Base-by-base conservation (phyloP, 352 stramenopile genomes). In the Peronospora tabacina region DNA sequence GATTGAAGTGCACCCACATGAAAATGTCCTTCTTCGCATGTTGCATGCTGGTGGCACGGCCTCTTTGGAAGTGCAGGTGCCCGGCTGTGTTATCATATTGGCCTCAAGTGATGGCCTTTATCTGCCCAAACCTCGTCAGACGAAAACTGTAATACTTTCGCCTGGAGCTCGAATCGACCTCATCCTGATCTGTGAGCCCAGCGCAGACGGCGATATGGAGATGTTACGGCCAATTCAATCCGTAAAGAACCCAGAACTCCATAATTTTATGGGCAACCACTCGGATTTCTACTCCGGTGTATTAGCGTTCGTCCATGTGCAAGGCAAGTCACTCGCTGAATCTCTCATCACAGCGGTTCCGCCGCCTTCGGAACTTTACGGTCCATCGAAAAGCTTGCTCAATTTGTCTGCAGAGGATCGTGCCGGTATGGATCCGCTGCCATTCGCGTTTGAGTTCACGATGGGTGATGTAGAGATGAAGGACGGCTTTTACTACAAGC, bases 401-500 rank as follows among this genome's bases (percentile, higher is more conserved):
- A 32, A 62, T 1, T 52, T 86, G 15, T 53, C 55, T 12, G 49
- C 39, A 0, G 44, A 64, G 0, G 70, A 80, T 34, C 38, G 43
- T 9, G 63, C 56, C 9, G 38, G 44, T 36, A 78, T 73, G 55
- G 61, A 65, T 17, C 40, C 55, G 0, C 20, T 65, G 13, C 63
- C 70, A 36, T 84, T 84, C 50, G 43, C 45, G 41, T 84, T 84
- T 35, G 63, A 74, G 47, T 86, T 82, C 51, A 71, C 75, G 0
- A 81, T 82, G 72, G 66, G 64, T 36, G 57, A 55, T 17, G 50
- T 50, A 15, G 58, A 53, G 24, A 40, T 69, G 55, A 75, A 75
- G 34, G 75, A 89, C 44, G 82, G 75, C 0, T 79, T 83, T 45
- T 59, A 55, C 52, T 90, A 90, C 70, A 85, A 82, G 44, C 55